Conservation (phyloP, 2,329 filamentous ascomycete species). For the Orbilia blumenaviensis region DNA sequence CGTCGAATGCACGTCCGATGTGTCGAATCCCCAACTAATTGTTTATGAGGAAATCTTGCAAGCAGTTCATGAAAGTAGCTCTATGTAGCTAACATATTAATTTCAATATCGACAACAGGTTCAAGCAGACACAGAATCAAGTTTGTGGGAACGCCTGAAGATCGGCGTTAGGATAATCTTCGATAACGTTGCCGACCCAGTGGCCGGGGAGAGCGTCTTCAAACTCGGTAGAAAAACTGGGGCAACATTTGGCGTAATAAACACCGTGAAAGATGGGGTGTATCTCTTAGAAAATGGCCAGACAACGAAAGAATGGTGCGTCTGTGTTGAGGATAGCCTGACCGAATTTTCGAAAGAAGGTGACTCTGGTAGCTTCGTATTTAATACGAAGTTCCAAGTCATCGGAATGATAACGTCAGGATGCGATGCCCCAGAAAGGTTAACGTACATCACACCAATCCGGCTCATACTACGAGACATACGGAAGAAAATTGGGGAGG, state of each 20-base stretch:
- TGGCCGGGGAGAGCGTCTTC: neutral
- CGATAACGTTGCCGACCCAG: neutral
- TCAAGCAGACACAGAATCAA: too few relatives aligned
- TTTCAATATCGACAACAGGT: too few relatives aligned
- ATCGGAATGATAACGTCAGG: neutral
- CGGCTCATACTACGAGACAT: neutral
- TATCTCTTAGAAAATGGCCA: neutral
- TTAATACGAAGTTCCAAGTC: neutral
- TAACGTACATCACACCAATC: slow-evolving; percentile 4
- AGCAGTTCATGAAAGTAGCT: too few relatives aligned
- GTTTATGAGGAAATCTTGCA: too few relatives aligned
- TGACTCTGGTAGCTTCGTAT: slow-evolving; percentile 16
- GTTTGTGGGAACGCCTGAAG: too few relatives aligned
- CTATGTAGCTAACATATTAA: too few relatives aligned
- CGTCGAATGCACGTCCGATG: too few relatives aligned
- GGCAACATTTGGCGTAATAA: neutral
- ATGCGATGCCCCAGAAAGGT: neutral
- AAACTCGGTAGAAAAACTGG: neutral
- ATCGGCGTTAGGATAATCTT: too few relatives aligned
- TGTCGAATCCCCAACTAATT: too few relatives aligned
- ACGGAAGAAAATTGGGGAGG: neutral
- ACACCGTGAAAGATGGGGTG: neutral
- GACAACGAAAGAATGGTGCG: neutral
- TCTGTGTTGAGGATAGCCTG: neutral
- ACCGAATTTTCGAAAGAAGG: neutral